Conservation (phyloP, 768 basidiomycete genomes). For the Amanita brunnescens region DNA sequence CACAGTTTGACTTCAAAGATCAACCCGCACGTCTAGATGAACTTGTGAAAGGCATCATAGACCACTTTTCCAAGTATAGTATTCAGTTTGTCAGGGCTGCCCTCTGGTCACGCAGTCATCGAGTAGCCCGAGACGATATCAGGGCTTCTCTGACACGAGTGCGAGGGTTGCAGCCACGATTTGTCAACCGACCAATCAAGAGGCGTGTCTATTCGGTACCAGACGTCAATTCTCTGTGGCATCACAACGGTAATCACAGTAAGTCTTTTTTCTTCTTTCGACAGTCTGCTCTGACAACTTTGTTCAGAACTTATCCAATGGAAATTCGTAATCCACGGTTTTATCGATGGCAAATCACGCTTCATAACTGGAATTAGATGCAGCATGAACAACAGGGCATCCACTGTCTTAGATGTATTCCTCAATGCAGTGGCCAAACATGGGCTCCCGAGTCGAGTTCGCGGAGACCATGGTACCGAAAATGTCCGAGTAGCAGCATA, state of each 20-base stretch:
- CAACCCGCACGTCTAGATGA: too few relatives aligned
- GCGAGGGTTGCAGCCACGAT: not conserved
- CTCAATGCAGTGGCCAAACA: not conserved
- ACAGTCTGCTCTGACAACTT: not conserved
- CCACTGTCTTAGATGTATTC: slow-evolving; percentile 16
- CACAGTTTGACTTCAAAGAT: too few relatives aligned
- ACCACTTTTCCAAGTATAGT: not conserved
- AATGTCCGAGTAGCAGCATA: slow-evolving; percentile 17
- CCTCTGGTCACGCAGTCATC: not conserved
- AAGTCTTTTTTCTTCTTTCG: slow-evolving; percentile 2
- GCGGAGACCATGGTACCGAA: slow-evolving; percentile 19
- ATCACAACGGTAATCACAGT: slow-evolving; percentile 31
- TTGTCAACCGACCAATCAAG: slow-evolving; percentile 6
- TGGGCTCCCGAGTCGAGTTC: slow-evolving; percentile 13
- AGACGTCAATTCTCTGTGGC: slow-evolving; percentile 25
- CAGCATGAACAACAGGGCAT: slow-evolving; percentile 17
- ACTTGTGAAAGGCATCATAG: too few relatives aligned
- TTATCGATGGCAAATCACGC: slow-evolving; percentile 20
- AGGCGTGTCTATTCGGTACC: slow-evolving; percentile 18
- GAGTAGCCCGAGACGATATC: not conserved
- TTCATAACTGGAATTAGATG: not conserved
- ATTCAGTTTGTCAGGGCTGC: not conserved
- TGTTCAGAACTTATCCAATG: not conserved
- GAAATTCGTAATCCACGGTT: slow-evolving; percentile 21
- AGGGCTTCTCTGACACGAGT: not conserved